Base-by-base conservation (phyloP, 108 stramenopile genomes). In the Nitzschia sp. region DNA sequence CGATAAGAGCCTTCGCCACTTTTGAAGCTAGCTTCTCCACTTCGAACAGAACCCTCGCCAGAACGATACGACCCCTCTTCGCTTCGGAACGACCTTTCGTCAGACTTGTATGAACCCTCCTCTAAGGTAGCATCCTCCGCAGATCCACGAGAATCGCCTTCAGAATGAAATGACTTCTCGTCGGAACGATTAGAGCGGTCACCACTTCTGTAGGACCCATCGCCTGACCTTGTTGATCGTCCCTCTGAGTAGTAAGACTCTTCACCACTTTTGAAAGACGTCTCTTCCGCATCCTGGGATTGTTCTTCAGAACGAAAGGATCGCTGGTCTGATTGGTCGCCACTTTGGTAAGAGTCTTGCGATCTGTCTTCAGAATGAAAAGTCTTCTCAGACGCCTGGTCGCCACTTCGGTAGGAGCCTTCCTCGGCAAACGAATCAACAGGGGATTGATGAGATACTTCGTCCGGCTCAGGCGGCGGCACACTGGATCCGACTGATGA, bases 161-260 rank as follows among this genome's bases (percentile, higher is more conserved):
- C 53, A 23, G 33, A 26, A 38, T 15, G 32, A 41, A 36, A 55
- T 9, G 53, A 55, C 52, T 50, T 36, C 8, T 19, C 33, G 55
- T 27, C 22, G 4, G 52, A 35, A 3, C 17, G 53, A 45, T 23
- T 27, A 5, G n/a, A 30, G 13, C 64, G 23, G 13, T 65, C 63
- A 15, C 34, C 35, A 67, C 66, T 67, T 53, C 53, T 30, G 53
- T 30, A 54, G 9, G 23, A 25, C 15, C 64, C 28, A 4, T 65
- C 63, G 47, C 34, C 35, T 55, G 53, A 55, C 33, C 53, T 30
- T 31, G 17, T 34, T 3, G 23, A 25, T 45, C 15, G 15, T 21
- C 44, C 60, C 8, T 41, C 60, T 9, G 41, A 45, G 36, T 45
- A 27, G 36, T 44, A 62, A 6, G 60, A 62, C 15, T 52, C 15